Evolutionary conservation across 371 early-diverging fungal genomes (phyloP).

Genomic region (Actinomucor elegans): DNA sequence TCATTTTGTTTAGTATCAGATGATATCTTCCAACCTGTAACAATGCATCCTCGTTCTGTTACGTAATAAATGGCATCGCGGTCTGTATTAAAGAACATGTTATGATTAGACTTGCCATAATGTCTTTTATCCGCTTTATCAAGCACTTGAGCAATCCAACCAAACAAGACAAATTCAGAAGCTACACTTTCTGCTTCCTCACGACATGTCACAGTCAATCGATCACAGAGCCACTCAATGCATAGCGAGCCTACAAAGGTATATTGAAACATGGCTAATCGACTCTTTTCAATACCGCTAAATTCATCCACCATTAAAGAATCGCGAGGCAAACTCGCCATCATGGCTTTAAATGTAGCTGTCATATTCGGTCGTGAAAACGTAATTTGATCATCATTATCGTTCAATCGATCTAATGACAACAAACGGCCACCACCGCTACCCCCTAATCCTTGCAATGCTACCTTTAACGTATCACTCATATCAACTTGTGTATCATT

Average conservation of each 20-base stretch:
- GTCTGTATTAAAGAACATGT: constrained; percentile 38
- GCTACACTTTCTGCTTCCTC: constrained; percentile 63
- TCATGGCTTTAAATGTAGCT: constrained; percentile 58
- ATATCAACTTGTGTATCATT: constrained; percentile 39
- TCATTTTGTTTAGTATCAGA: background rate
- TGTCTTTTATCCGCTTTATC: constrained; percentile 42
- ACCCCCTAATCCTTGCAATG: constrained; percentile 3
- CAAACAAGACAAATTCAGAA: constrained; percentile 55
- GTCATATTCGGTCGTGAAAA: constrained; percentile 55
- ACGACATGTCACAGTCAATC: constrained; percentile 55
- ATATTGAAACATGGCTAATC: constrained; percentile 16
- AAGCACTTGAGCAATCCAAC: constrained; percentile 56
- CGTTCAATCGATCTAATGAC: constrained; percentile 32
- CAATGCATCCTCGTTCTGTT: constrained; percentile 51
- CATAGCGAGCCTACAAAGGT: constrained; percentile 39
- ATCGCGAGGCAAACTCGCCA: constrained; percentile 43
- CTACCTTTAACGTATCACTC: constrained; percentile 10
- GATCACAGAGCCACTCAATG: constrained; percentile 61
- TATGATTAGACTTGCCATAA: constrained; percentile 19
- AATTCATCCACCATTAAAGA: constrained; percentile 38
- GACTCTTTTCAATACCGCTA: constrained; percentile 36
- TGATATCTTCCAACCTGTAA: constrained; percentile 50
- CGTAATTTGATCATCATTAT: constrained; percentile 38
- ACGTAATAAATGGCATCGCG: constrained; percentile 59
- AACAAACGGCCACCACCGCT: constrained; percentile 19